Percentiles rank a stretch among this genome's conserved stretches.
Conservation (phyloP, 1,284 basidiomycete species). For the Gymnopus androsaceus region DNA sequence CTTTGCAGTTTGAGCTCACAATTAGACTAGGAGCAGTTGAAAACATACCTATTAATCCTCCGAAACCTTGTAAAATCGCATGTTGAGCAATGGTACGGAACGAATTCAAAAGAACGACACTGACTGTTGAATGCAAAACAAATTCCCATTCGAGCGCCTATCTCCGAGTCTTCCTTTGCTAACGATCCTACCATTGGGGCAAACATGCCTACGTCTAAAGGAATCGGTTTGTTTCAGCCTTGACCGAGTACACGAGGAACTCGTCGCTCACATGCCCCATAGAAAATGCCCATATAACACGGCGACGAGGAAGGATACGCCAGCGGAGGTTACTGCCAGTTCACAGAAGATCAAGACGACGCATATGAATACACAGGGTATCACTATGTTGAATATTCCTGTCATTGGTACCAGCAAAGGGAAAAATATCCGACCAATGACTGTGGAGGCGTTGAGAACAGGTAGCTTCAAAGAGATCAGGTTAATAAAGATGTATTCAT, state of each 20-base stretch:
- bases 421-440: conserved; percentile 31
- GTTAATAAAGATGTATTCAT: background rate
- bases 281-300: conserved; percentile 33
- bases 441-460: conserved; percentile 31
- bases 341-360: conserved; percentile 32
- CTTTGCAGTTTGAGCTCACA: background rate
- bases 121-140: conserved; percentile 19
- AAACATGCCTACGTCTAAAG: conserved; percentile 17
- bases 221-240: no score
- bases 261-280: conserved; percentile 26
- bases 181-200: conserved; percentile 28
- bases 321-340: conserved; percentile 24
- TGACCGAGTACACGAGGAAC: background rate
- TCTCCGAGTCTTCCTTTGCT: conserved; percentile 39
- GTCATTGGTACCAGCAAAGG: conserved; percentile 25
- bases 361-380: conserved; percentile 16
- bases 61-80: conserved; percentile 27
- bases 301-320: conserved; percentile 27
- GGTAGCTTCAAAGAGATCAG: conserved; percentile 24
- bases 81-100: background rate
- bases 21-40: background rate
- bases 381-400: conserved; percentile 24
- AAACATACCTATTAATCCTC: conserved; percentile 13
- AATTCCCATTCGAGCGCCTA: conserved; percentile 25
- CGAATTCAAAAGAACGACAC: conserved; percentile 13